These are phyloP conservation scores for Penicillium corylophilum DNA, from an alignment of 2,329 filamentous ascomycete species.

Conservation along the genomic window DNA sequence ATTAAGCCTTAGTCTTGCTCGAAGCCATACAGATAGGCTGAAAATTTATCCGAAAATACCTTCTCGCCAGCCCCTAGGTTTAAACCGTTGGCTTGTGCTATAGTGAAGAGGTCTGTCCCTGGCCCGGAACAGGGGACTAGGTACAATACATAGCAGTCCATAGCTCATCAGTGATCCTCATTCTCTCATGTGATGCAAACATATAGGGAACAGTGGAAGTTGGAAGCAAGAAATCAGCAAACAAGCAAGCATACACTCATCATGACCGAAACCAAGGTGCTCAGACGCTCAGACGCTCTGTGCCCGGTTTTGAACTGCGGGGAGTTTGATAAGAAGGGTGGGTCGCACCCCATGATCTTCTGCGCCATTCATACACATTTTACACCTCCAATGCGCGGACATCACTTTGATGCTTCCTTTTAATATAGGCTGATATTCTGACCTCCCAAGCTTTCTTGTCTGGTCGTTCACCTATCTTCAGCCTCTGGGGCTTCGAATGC, in stretches of 20 bases:
- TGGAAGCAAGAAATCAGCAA: not conserved
- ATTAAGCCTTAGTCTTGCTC: not conserved
- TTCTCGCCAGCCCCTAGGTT: too few relatives aligned
- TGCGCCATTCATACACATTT: not conserved
- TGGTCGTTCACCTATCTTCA: not conserved
- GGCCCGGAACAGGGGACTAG: too few relatives aligned
- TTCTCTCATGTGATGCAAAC: too few relatives aligned
- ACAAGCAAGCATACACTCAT: not conserved
- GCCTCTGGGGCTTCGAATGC: not conserved
- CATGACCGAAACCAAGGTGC: not conserved
- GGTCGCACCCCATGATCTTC: not conserved
- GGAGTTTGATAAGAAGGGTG: constrained; percentile 1
- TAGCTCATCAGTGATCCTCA: too few relatives aligned
- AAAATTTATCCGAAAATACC: too few relatives aligned
- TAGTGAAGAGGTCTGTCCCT: too few relatives aligned
- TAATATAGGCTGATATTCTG: not conserved
- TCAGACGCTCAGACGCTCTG: not conserved
- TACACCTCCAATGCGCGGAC: not conserved
- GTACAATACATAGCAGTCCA: too few relatives aligned
- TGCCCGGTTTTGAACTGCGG: constrained; percentile 2
- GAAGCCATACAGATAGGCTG: too few relatives aligned
- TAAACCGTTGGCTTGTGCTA: too few relatives aligned
- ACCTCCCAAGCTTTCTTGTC: not conserved
- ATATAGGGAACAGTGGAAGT: too few relatives aligned
- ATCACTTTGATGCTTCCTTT: not conserved